Conservation (phyloP, 805 yeast genomes). For the Candida qinlingensis region DNA sequence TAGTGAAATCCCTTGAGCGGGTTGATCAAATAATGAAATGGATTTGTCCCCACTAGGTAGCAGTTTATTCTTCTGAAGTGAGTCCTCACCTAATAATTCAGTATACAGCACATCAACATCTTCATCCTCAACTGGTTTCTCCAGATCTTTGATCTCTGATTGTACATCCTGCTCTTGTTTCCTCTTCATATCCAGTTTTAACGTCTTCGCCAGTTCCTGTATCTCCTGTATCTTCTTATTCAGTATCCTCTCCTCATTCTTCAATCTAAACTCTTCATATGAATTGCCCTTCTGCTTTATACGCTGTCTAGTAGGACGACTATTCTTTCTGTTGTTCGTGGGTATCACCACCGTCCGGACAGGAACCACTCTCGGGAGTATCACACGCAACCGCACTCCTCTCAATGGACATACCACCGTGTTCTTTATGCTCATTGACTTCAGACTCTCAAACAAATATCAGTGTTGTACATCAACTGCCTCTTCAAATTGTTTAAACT, state of each 20-base stretch:
- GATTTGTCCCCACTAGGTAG: not conserved
- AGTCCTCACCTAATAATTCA: constrained; percentile 8
- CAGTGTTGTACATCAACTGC: no score
- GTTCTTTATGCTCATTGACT: no score
- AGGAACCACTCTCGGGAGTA: no score
- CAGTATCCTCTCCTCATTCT: constrained; percentile 3
- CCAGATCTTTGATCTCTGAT: constrained; percentile 10
- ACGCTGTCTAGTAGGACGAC: not conserved
- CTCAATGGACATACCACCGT: no score
- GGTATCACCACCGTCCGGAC: constrained; percentile 5
- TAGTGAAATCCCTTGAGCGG: constrained; percentile 24
- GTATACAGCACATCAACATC: constrained; percentile 18
- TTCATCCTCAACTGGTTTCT: constrained; percentile 16
- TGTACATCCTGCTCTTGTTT: constrained; percentile 12
- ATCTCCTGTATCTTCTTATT: constrained; percentile 17
- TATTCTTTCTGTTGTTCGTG: not conserved
- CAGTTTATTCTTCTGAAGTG: not conserved
- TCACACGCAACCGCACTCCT: no score
- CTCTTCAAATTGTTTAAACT: not conserved
- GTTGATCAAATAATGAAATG: constrained; percentile 18
- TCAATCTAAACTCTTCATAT: not conserved
- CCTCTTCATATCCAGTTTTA: constrained; percentile 14
- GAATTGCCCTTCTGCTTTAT: not conserved
- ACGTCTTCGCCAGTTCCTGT: constrained; percentile 10
- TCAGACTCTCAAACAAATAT: no score